A percentile compares a stretch with the other conserved stretches of the same genome.
These are phyloP conservation scores for Candida schatavii DNA, from an alignment of 805 yeast species.

Conservation along the genomic window DNA sequence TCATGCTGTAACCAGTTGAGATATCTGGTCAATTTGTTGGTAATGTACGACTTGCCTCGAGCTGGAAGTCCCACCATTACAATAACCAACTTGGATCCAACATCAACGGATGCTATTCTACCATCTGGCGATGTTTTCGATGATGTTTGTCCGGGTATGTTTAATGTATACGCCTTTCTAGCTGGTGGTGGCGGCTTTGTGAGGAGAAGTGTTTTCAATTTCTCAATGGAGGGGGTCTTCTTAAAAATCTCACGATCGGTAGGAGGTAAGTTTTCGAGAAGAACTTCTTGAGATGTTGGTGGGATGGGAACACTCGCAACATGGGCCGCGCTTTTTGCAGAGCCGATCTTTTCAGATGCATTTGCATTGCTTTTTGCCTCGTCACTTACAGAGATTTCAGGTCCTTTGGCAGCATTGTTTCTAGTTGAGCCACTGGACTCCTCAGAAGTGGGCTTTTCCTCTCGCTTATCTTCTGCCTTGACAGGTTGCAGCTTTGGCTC, in stretches of 20 bases:
- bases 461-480: not conserved
- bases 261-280: constrained; percentile 31
- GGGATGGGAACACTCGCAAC: not conserved
- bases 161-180: constrained; percentile 76
- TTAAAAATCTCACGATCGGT: constrained; percentile 35
- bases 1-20: constrained; percentile 93
- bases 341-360: not conserved
- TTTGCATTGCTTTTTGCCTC: not conserved
- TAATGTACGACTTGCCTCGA: constrained; percentile 89
- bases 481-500: not conserved
- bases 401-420: not conserved
- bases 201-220: constrained; percentile 31
- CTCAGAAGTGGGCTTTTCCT: no score
- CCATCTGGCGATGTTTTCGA: constrained; percentile 80
- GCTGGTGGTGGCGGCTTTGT: constrained; percentile 38
- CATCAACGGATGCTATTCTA: constrained; percentile 58
- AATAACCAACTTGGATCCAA: constrained; percentile 80
- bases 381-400: not conserved
- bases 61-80: constrained; percentile 98
- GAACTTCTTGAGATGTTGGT: constrained; percentile 26
- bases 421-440: not conserved
- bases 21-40: constrained; percentile 86
- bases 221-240: constrained; percentile 41
- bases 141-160: constrained; percentile 88
- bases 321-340: no score